A percentile compares a stretch with the other conserved stretches of the same genome.
phyloP scores from a whole-genome alignment of 169 alveolate genomes.

The Theileria orientalis region DNA sequence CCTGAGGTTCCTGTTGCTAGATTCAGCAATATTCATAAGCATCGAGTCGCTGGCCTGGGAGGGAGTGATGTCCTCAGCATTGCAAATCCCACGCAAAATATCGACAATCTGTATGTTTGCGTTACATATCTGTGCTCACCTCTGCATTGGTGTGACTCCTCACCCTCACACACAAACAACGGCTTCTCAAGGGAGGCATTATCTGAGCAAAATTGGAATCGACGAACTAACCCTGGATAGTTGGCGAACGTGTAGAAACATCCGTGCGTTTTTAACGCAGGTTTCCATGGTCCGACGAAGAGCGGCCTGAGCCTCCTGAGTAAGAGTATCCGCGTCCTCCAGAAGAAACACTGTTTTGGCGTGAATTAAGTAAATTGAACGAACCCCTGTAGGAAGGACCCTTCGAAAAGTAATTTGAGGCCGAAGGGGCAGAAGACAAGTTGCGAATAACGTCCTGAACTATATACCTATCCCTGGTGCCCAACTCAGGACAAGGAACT shows the following conservation, averaged over 20 bases:
- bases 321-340: slow-evolving; percentile 88
- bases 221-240: slow-evolving; percentile 63
- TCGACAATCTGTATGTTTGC: slow-evolving; percentile 39
- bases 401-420: slow-evolving; percentile 79
- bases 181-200: slow-evolving; percentile 90
- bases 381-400: slow-evolving; percentile 82
- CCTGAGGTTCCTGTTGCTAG: slow-evolving; percentile 83
- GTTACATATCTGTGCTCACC: slow-evolving; percentile 11
- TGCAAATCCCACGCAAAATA: slow-evolving; percentile 76
- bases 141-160: slow-evolving; percentile 88
- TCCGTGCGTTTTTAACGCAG: slow-evolving; percentile 85
- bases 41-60: slow-evolving; percentile 73
- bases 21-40: slow-evolving; percentile 71
- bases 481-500: slow-evolving; percentile 81
- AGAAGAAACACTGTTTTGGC: slow-evolving; percentile 75
- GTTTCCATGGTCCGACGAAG: slow-evolving; percentile 94
- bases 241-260: slow-evolving; percentile 87
- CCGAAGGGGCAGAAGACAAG: slow-evolving; percentile 86
- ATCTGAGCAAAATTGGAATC: slow-evolving; percentile 26
- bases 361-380: not conserved
- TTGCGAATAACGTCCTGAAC: slow-evolving; percentile 89
- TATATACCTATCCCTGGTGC: slow-evolving; percentile 89
- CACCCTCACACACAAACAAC: slow-evolving; percentile 92
- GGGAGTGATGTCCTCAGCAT: slow-evolving; percentile 65
- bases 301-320: slow-evolving; percentile 92